Conservation (phyloP, 2,329 filamentous ascomycete genomes). For the Penicillium sp. region DNA sequence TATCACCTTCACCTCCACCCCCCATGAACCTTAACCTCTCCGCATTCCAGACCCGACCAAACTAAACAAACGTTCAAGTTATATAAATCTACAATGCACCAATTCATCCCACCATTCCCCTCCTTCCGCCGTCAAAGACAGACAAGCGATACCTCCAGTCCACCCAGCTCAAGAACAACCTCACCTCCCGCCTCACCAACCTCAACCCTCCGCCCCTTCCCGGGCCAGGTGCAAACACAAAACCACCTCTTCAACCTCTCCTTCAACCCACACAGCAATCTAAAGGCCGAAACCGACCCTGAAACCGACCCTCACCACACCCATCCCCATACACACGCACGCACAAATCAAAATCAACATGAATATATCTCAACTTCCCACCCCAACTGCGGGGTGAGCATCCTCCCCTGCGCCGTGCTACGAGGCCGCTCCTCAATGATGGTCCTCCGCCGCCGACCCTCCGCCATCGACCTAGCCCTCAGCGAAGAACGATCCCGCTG, state of each 20-base stretch:
- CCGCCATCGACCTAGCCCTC: constrained; percentile 49
- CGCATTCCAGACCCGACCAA: not conserved
- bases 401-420: constrained; percentile 32
- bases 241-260: constrained; percentile 27
- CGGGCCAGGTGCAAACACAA: not conserved
- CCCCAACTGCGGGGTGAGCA: constrained; percentile 18
- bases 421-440: constrained; percentile 35
- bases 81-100: constrained; percentile 28
- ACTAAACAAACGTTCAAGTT: constrained; percentile 21
- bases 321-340: not conserved
- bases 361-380: too few relatives aligned
- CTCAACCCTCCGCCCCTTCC: constrained; percentile 8
- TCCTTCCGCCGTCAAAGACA: constrained; percentile 17
- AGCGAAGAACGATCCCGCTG: constrained; percentile 48
- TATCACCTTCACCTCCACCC: too few relatives aligned
- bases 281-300: constrained; percentile 32
- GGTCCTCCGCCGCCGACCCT: constrained; percentile 47
- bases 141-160: constrained; percentile 22
- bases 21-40: too few relatives aligned
- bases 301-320: not conserved
- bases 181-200: constrained; percentile 30
- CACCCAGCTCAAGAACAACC: constrained; percentile 32
- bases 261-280: constrained; percentile 23
- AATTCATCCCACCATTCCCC: constrained; percentile 37
- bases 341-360: not conserved